Evolutionary conservation across 106 monocot species (phyloP).

Genomic region (Apostasia ramifera): DNA sequence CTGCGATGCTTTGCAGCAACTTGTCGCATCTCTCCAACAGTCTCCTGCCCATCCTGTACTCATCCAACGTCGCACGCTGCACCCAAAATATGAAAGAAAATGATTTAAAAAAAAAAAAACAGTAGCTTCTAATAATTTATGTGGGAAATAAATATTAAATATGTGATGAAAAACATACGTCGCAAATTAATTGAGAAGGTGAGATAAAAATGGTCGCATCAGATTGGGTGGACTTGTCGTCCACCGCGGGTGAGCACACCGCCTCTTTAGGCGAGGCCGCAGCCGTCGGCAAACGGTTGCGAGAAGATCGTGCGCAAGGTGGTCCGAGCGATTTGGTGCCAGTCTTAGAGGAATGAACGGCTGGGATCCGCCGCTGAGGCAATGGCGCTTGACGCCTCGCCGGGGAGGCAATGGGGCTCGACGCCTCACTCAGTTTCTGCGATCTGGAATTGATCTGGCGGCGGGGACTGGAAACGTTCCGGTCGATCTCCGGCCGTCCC

Average conservation of each 20-base stretch:
- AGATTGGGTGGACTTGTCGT: conserved; percentile 35
- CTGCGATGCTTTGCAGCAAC: conserved; percentile 73
- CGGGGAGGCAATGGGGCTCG: conserved; percentile 5
- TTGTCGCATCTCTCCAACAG: conserved; percentile 83
- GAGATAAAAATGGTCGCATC: conserved; percentile 37
- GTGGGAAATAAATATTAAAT: background rate
- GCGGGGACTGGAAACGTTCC: background rate
- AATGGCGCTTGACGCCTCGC: conserved; percentile 17
- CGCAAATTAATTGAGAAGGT: conserved; percentile 42
- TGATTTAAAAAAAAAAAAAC: background rate
- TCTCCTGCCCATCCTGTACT: conserved; percentile 36
- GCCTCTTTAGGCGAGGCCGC: conserved; percentile 2
- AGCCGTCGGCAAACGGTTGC: conserved; percentile 14
- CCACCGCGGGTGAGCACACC: conserved; percentile 19
- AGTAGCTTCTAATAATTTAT: too few relatives aligned
- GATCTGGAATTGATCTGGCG: conserved; percentile 4
- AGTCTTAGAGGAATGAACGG: conserved; percentile 27
- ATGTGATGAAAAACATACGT: conserved; percentile 29
- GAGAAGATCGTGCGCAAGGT: conserved; percentile 14
- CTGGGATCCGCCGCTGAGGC: conserved; percentile 16
- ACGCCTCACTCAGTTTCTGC: conserved; percentile 16
- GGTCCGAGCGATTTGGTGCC: conserved; percentile 9
- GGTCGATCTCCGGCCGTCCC: background rate
- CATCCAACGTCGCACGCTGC: conserved; percentile 36
- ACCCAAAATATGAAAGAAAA: background rate